Evolutionary conservation across 225 moss, liverwort and hornwort genomes (phyloP), one percentile per base, ranked within the genome.

Genomic region (Bryum argenteum): DNA sequence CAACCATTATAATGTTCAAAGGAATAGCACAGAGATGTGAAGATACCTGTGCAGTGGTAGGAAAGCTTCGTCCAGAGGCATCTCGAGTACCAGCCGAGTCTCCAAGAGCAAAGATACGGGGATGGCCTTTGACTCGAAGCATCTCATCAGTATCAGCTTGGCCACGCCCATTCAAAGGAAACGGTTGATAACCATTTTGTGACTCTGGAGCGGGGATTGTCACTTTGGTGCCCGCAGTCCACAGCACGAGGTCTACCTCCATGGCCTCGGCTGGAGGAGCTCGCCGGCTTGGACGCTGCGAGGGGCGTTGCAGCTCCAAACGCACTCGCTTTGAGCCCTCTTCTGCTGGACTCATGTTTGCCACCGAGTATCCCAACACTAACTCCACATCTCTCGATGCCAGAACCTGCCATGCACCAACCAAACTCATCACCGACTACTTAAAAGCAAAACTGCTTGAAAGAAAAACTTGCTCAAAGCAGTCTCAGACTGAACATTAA

Each of bases 81-180:
- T 98, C 98, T 74, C 81, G 78, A 19, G 87, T 73, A 43, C 91
- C 89, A 41, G 94, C 94, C 44, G 91, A 92, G 74, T 98, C 98
- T 53, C 94, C 98, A 22, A 98, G 81, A 38, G 98, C 98, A 80
- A 98, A 98, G 59, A 92, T 92, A 28, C 89, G 89, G 71, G 98
- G 91, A 77, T 98, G 89, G 4, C 98, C 98, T 65, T 85, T 90
- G 33, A 98, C 98, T 38, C 92, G 79, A 22, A 98, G 70, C 81
- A 79, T 91, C 73, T 92, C 94, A 65, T 98, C 98, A 10, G 91
- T 98, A 57, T 98, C 92, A 20, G 94, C 91, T 76, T 98, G 98
- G 13, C 98, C 94, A 63, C 94, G 92, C 4, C 91, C 92, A 48
- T 89, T 98, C 9, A 94, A 73, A 54, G 98, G 98, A 72, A 98